Evolutionary conservation across 495 filamentous ascomycete genomes (phyloP), one percentile per base, ranked within the genome.

Genomic region (Talaromyces borbonicus): DNA sequence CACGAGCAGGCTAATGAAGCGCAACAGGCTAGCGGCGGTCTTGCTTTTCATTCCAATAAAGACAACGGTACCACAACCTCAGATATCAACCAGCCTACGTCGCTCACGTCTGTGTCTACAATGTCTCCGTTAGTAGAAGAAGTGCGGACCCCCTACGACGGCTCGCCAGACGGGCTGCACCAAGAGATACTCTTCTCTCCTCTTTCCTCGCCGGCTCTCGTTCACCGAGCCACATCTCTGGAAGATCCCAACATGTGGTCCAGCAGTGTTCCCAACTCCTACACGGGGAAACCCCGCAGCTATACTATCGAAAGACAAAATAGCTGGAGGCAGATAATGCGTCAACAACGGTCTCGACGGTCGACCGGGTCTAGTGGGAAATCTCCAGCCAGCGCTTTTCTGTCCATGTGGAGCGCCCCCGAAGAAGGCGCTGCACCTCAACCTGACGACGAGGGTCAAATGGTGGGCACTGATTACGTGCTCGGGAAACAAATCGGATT

Each of bases 371-470:
- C 69, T 3, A 72, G 65, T 14, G 63, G 66, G 48, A 74, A 72
- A 43, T 73, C 71, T 51, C 81, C 63, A 44, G 79, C 72, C 19
- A 73, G 69, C 42, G 68, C 71, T 45, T 83, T 81, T 42, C 62
- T 83, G 15, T 78, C 75, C 16, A 73, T 74, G 57, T 85, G 74
- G 66, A 64, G 56, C 53, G 65, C 52, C 25, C 48, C 53, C 18
- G 71, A 71, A 20, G 66, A 75, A 44, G 59, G 68, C 18, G 20
- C 19, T 24, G 55, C 61, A 8, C 52, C 65, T 4, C 58, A 67
- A 24, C 80, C 80, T 1, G 83, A 87, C 52, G 77, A 80, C 31
- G 83, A 85, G 58, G 83, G 83, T 1, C 82, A 87, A 57, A 79
- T 82, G 58, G 75, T 87, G 29, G 83, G 83, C 18, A 72, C 69